Percentiles rank a stretch among this genome's conserved stretches.
Conservation (phyloP, 2,329 filamentous ascomycete genomes). For the Beauveria rudraprayagi region DNA sequence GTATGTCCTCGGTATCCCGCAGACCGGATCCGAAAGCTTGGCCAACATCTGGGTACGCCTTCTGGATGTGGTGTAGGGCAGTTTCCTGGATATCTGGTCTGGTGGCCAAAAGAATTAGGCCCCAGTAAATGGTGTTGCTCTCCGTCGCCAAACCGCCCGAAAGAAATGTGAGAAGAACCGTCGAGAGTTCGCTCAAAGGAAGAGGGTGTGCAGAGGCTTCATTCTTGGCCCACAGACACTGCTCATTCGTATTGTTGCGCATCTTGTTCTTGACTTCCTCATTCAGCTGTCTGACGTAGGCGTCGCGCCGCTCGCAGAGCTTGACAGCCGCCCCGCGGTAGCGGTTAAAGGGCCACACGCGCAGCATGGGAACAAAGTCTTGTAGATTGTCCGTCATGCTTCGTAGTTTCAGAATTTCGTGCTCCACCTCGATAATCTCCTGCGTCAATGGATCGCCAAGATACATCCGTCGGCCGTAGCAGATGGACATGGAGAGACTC, state of each 20-base stretch:
- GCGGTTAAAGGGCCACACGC: background rate
- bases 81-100: background rate
- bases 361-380: constrained; percentile 3
- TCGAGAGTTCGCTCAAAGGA: background rate
- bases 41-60: background rate
- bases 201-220: background rate
- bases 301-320: constrained; percentile 5
- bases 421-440: constrained; percentile 5
- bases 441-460: background rate
- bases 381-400: constrained; percentile 6
- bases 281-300: background rate
- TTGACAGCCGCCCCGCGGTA: background rate
- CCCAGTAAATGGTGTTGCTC: constrained; percentile 4
- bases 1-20: background rate
- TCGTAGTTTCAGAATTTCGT: constrained; percentile 1
- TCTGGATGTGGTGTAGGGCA: background rate
- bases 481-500: constrained; percentile 3
- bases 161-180: background rate
- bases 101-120: background rate
- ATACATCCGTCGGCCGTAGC: constrained; percentile 7
- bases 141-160: background rate
- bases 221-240: background rate
- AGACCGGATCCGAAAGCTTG: background rate
- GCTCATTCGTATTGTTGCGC: background rate
- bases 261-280: constrained; percentile 1